These are phyloP conservation scores for Parsonsia alboflavescens DNA, from an alignment of 257 asterid genomes.

Conservation along the genomic window DNA sequence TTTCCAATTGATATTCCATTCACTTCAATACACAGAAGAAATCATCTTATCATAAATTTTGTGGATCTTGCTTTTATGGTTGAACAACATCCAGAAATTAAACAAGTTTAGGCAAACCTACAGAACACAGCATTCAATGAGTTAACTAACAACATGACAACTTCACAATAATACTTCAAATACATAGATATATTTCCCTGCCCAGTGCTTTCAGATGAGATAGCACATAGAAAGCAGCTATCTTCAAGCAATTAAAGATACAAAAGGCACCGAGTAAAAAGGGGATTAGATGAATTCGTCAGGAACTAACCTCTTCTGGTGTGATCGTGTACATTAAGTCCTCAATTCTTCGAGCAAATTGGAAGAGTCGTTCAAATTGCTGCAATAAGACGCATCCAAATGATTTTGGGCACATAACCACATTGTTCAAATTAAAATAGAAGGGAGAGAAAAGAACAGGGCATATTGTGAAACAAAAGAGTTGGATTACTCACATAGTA, in stretches of 20 bases:
- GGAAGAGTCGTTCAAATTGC: constrained; percentile 95
- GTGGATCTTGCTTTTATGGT: neutral
- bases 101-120: neutral
- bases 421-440: constrained; percentile 10
- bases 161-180: constrained; percentile 1
- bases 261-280: neutral
- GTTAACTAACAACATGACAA: neutral
- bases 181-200: neutral
- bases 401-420: constrained; percentile 2
- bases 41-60: neutral
- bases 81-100: neutral
- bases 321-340: constrained; percentile 57
- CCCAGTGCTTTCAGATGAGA: neutral
- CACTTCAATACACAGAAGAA: neutral
- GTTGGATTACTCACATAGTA: constrained; percentile 53
- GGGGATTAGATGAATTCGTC: constrained; percentile 9
- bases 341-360: constrained; percentile 90
- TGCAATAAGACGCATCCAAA: constrained; percentile 29
- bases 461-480: constrained; percentile 7
- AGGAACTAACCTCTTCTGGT: constrained; percentile 82
- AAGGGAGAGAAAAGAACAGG: constrained; percentile 11
- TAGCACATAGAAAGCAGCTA: neutral
- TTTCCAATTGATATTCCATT: neutral
- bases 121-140: constrained; percentile 4
- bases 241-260: constrained; percentile 14